These are phyloP conservation scores for Starmerella etchellsii DNA, from an alignment of 805 yeast species.

Conservation along the genomic window DNA sequence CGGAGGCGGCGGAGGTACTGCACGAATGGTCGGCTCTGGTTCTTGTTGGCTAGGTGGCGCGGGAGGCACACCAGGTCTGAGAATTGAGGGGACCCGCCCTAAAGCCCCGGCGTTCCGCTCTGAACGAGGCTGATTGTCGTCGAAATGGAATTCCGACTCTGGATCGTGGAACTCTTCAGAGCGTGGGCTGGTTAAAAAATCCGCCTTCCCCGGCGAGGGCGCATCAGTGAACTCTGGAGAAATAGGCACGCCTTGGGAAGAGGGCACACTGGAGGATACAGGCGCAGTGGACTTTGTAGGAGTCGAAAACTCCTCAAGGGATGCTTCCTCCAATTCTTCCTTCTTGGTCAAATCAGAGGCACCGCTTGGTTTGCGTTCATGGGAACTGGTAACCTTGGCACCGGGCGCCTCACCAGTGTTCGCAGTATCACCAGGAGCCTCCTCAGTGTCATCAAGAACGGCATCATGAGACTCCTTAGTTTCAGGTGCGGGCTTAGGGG, in stretches of 20 bases:
- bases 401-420: not conserved
- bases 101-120: not conserved
- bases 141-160: not conserved
- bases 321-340: too few relatives aligned
- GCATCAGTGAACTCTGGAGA: not conserved
- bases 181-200: not conserved
- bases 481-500: conserved; percentile 1
- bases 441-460: not conserved
- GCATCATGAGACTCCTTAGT: not conserved
- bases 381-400: not conserved
- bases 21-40: conserved; percentile 7
- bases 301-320: too few relatives aligned
- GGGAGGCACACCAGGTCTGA: conserved; percentile 4
- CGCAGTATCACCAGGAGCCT: not conserved
- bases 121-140: not conserved
- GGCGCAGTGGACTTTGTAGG: too few relatives aligned
- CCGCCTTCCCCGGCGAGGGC: too few relatives aligned
- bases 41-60: conserved; percentile 11
- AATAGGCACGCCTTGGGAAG: too few relatives aligned
- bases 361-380: too few relatives aligned
- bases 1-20: conserved; percentile 6
- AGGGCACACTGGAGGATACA: too few relatives aligned
- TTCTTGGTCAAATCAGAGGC: too few relatives aligned
- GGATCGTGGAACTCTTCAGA: not conserved
- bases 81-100: not conserved